Evolutionary conservation across 306 rosid genomes (phyloP), one percentile per base, ranked within the genome.

Genomic region (Pueraria montana): DNA sequence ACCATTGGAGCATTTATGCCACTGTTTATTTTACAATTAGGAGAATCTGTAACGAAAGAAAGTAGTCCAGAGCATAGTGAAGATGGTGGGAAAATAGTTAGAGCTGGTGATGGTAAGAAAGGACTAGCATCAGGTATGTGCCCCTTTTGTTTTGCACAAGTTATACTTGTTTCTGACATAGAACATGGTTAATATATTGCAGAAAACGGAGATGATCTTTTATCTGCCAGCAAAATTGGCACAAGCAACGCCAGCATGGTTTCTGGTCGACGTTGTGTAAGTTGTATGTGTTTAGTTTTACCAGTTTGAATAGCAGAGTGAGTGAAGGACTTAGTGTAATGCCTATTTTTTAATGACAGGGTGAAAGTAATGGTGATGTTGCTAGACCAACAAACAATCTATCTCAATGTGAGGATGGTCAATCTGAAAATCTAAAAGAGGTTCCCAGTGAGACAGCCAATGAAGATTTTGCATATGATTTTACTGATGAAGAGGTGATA

Each of bases 181-280:
- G 69, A 77, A 27, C 59, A 8, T 79, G 79, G 56, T 78, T 84
- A 36, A 59, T 32, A 23, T 87, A 43, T 32, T 80, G 83, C 94
- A 96, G 99, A 85, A 76, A 85, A 80, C 48, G 84, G 76, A 62
- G 85, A 79, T 3, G 59, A 75, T 80, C 78, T 63, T 48, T 66
- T 85, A 45, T 58, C 84, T 38, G 82, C 80, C 48, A 40, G 32
- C 26, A 83, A 82, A 82, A 83, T 71, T 79, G 87, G 71, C 14
- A 50, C 86, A 81, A 84, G 69, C 73, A 69, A 78, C 77, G 81
- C 88, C 50, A 73, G 64, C 77, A 48, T 70, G 84, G 77, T 73
- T 74, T 81, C 88, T 26, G 96, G 94, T 96, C 96, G 92, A 84
- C 92, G 94, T 91, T 96, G 91, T 93, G 99, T 95, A 95, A 95